Conservation (phyloP, 495 filamentous ascomycete species). For the Talaromyces trachyspermus region DNA sequence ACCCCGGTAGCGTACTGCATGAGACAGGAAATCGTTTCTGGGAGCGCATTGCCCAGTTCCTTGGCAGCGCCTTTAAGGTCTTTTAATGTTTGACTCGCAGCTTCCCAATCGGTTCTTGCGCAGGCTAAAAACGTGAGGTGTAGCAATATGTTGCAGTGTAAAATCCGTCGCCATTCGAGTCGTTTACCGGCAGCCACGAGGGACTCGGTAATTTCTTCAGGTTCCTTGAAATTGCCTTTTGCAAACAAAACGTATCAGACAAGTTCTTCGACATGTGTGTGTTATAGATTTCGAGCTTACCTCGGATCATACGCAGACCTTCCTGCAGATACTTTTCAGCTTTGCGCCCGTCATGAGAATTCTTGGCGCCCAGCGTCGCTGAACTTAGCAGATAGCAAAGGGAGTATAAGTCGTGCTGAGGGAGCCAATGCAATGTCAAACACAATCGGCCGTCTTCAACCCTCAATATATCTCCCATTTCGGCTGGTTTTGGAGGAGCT, state of each 20-base stretch:
- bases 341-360: conserved; percentile 57
- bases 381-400: conserved; percentile 71
- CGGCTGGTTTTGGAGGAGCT: conserved; percentile 39
- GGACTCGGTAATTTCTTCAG: conserved; percentile 39
- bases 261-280: neutral
- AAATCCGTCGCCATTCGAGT: conserved; percentile 43
- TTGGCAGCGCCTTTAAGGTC: conserved; percentile 30
- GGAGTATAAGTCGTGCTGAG: conserved; percentile 57
- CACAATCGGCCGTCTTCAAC: conserved; percentile 36
- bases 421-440: conserved; percentile 58
- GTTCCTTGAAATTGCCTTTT: conserved; percentile 31
- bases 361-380: conserved; percentile 55
- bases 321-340: conserved; percentile 59
- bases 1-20: conserved; percentile 66
- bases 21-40: conserved; percentile 36
- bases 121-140: conserved; percentile 54
- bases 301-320: conserved; percentile 51
- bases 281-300: conserved; percentile 24
- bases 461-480: conserved; percentile 38
- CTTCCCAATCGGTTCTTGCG: conserved; percentile 55
- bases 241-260: conserved; percentile 6
- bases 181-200: conserved; percentile 36
- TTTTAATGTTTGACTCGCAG: conserved; percentile 38
- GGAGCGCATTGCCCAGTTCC: conserved; percentile 29
- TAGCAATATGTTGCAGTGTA: conserved; percentile 51